phyloP scores from a whole-genome alignment of 2,329 filamentous ascomycete genomes.

The Zymoseptoria pseudotritici region DNA sequence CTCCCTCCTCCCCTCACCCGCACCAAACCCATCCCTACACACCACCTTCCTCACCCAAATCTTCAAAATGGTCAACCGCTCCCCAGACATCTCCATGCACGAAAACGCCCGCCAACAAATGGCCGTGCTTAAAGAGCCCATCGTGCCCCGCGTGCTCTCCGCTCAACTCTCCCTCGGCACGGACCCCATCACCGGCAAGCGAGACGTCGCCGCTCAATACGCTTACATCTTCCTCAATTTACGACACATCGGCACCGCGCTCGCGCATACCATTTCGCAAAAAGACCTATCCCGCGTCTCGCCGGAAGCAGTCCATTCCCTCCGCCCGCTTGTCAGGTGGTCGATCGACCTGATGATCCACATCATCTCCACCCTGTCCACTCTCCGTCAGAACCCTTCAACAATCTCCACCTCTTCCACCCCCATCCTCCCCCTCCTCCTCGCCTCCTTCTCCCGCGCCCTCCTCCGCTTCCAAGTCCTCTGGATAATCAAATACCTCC shows the following conservation, averaged over 20 bases:
- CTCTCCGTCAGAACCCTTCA: slow-evolving; percentile 27
- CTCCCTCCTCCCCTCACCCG: slow-evolving; percentile 31
- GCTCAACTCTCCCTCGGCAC: slow-evolving; percentile 74
- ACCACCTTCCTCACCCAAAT: slow-evolving; percentile 59
- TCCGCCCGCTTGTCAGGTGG: slow-evolving; percentile 74
- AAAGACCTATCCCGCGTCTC: slow-evolving; percentile 14
- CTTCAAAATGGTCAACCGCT: slow-evolving; percentile 61
- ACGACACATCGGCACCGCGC: slow-evolving; percentile 48
- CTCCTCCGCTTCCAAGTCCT: slow-evolving; percentile 64
- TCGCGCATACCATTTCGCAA: slow-evolving; percentile 19
- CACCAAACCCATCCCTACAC: slow-evolving; percentile 48
- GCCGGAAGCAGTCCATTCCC: slow-evolving; percentile 61
- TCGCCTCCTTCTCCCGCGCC: slow-evolving; percentile 66
- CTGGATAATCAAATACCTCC: slow-evolving; percentile 41
- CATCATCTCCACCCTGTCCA: slow-evolving; percentile 47
- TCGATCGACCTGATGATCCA: slow-evolving; percentile 57
- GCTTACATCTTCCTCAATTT: slow-evolving; percentile 68
- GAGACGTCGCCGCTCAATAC: slow-evolving; percentile 64
- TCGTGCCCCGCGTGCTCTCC: slow-evolving; percentile 68
- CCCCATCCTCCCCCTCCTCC: slow-evolving; percentile 45
- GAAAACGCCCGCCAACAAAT: slow-evolving; percentile 51
- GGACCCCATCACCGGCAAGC: slow-evolving; percentile 50
- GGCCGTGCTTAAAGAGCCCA: slow-evolving; percentile 62
- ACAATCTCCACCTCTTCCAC: slow-evolving; percentile 6
- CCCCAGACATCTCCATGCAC: slow-evolving; percentile 68